Base-by-base conservation (phyloP, 2,329 filamentous ascomycete genomes). In the Acephala macrosclerotiorum region DNA sequence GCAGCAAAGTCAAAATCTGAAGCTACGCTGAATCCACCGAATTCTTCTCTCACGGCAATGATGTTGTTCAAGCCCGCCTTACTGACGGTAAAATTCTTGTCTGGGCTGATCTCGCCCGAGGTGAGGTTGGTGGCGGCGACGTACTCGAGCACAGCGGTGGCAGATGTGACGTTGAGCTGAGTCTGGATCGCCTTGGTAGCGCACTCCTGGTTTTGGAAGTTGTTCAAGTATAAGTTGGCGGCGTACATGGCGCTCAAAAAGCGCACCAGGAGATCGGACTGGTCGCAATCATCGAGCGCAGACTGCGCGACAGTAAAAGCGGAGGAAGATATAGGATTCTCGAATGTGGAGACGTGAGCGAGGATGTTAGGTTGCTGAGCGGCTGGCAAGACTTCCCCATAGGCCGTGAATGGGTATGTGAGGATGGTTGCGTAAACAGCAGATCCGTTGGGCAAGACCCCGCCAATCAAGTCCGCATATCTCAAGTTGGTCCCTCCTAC, bases 361-460 rank as follows among this genome's bases (percentile, higher is more conserved):
- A 59, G 57, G 16, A 59, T 59, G 25, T 59, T 59, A 3, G 72
- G 74, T 33, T 63, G 59, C 45, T 70, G 53, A 45, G 58, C 59
- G 38, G 47, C 36, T 40, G 66, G 65, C 1, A 73, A 60, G 45
- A 67, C 60, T 36, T 66, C 51, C 12, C 64, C 66, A 35, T 74
- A 40, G 14, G 67, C 70, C 9, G 74, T 76, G 64, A 75, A 76
- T 22, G 75, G 75, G 33, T 76, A 76, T 33, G 64, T 70, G 51
- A 76, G 67, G 61, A 77, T 76, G 11, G 74, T 77, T 38, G 74
- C 75, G 55, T 73, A 76, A 53, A 75, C 74, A 2, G 62, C 59
- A 29, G 66, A 73, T 35, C 73, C 73, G 60, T 75, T 75, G 33
- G 73, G 64, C n/a, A 75, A 66, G 5, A 40, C 60, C 14, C 74